Evolutionary conservation across 1,284 basidiomycete genomes (phyloP).

Genomic region (Amylostereum chailletii): DNA sequence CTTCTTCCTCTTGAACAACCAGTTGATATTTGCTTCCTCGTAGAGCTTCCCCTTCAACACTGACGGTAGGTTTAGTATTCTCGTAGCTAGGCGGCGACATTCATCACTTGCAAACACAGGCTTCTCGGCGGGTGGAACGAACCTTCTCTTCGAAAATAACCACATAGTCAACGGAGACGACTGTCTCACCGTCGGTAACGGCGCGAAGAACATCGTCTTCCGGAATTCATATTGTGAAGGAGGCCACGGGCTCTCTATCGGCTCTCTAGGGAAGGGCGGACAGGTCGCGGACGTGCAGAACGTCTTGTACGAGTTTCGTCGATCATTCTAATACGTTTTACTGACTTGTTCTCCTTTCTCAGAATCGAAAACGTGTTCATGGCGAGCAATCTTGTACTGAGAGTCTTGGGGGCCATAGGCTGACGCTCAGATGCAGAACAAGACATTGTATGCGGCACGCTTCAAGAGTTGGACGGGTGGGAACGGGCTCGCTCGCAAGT

Average conservation of each 20-base stretch:
- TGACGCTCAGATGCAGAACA: constrained; percentile 25
- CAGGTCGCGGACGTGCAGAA: constrained; percentile 45
- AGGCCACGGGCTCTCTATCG: constrained; percentile 54
- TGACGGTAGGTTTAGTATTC: constrained; percentile 23
- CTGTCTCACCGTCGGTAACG: constrained; percentile 49
- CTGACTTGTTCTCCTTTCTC: neutral
- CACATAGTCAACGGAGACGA: constrained; percentile 53
- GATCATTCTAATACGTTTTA: constrained; percentile 13
- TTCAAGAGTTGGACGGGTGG: constrained; percentile 66
- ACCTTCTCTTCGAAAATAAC: constrained; percentile 52
- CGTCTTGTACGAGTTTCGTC: constrained; percentile 27
- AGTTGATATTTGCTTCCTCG: neutral
- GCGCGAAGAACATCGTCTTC: constrained; percentile 49
- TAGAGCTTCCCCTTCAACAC: constrained; percentile 59
- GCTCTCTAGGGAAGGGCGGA: constrained; percentile 45
- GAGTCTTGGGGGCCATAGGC: neutral
- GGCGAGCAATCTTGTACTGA: constrained; percentile 21
- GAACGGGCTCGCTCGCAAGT: constrained; percentile 50
- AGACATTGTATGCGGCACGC: constrained; percentile 48
- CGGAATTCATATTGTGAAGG: constrained; percentile 41
- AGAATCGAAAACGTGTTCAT: constrained; percentile 50
- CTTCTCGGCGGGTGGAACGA: constrained; percentile 47
- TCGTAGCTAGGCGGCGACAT: neutral
- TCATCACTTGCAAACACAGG: constrained; percentile 21
- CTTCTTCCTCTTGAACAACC: neutral